Evolutionary conservation across 169 alveolate species (phyloP).

Genomic region (Plasmodium blacklocki): DNA sequence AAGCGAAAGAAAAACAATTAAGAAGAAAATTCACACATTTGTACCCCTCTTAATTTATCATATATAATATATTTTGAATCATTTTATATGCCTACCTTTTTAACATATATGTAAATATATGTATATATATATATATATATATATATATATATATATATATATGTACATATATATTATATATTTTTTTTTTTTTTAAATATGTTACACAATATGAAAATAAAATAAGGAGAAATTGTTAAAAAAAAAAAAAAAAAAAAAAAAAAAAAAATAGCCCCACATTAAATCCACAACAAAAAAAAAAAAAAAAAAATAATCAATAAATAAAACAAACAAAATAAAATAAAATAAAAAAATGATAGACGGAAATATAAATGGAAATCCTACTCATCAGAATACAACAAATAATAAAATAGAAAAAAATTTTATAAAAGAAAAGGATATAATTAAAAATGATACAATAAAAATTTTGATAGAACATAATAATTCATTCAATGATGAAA

Average conservation of each 20-base stretch:
- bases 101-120: too few relatives aligned
- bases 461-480: slow-evolving; percentile 10
- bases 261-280: too few relatives aligned
- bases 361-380: background rate
- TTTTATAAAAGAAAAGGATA: slow-evolving; percentile 10
- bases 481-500: slow-evolving; percentile 7
- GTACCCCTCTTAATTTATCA: too few relatives aligned
- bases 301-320: slow-evolving; percentile 16
- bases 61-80: too few relatives aligned
- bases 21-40: too few relatives aligned
- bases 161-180: too few relatives aligned
- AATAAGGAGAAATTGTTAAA: background rate
- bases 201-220: slow-evolving; percentile 9
- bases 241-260: background rate
- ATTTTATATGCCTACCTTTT: too few relatives aligned
- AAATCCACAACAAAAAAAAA: too few relatives aligned
- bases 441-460: slow-evolving; percentile 11
- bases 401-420: slow-evolving; percentile 9
- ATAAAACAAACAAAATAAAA: background rate
- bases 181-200: background rate
- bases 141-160: too few relatives aligned
- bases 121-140: too few relatives aligned
- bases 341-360: slow-evolving; percentile 28
- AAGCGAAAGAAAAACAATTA: too few relatives aligned
- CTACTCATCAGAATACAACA: slow-evolving; percentile 7